Conservation (phyloP, 2,329 filamentous ascomycete genomes). For the Neofusicoccum sp. region DNA sequence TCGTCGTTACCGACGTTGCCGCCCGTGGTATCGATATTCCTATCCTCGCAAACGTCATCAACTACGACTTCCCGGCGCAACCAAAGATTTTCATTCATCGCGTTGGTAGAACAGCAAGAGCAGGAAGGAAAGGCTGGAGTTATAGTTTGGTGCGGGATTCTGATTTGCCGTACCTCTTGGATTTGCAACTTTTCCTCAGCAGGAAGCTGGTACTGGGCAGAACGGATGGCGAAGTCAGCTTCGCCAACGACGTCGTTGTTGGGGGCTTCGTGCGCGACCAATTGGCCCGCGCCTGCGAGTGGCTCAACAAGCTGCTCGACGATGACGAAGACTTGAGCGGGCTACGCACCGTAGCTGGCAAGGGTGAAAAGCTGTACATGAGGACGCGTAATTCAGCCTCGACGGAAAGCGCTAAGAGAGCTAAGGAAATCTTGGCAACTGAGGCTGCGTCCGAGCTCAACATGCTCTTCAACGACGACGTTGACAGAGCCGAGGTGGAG, state of each 20-base stretch:
- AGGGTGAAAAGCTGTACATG: slow-evolving; percentile 92
- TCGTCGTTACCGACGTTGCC: slow-evolving; percentile 96
- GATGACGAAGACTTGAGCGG: slow-evolving; percentile 74
- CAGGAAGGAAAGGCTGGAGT: slow-evolving; percentile 89
- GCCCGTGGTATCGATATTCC: slow-evolving; percentile 98
- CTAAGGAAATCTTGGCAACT: slow-evolving; percentile 73
- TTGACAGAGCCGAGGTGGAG: slow-evolving; percentile 66
- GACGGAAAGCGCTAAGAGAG: slow-evolving; percentile 83
- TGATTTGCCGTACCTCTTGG: slow-evolving; percentile 88
- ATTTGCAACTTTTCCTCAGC: slow-evolving; percentile 93
- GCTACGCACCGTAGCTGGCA: slow-evolving; percentile 73
- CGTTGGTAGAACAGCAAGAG: slow-evolving; percentile 93
- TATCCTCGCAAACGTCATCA: slow-evolving; percentile 93
- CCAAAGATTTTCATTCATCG: slow-evolving; percentile 96
- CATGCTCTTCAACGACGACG: slow-evolving; percentile 67
- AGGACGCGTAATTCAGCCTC: slow-evolving; percentile 90
- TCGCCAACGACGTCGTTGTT: slow-evolving; percentile 80
- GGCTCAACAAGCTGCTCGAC: slow-evolving; percentile 75
- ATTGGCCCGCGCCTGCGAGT: slow-evolving; percentile 77
- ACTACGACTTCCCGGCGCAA: slow-evolving; percentile 96
- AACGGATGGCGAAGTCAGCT: slow-evolving; percentile 65
- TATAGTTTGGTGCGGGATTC: slow-evolving; percentile 89
- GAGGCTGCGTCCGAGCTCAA: slow-evolving; percentile 75
- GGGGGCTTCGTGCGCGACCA: slow-evolving; percentile 73
- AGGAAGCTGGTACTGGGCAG: slow-evolving; percentile 78